Conservation (phyloP, 169 alveolate species). For the Eimeria sp. region DNA sequence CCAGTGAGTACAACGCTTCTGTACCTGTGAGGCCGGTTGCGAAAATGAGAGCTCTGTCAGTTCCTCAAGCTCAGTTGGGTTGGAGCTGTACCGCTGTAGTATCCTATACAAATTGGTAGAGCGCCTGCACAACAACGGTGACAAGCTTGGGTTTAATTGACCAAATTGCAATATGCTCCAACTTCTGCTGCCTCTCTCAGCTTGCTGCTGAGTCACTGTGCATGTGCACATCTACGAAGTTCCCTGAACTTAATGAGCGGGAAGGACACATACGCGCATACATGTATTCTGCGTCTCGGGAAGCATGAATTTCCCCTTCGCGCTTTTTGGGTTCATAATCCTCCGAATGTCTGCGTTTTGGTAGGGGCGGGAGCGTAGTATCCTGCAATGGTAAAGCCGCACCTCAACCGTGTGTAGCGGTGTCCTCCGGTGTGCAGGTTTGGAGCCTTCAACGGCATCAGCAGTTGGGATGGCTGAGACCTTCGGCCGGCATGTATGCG, state of each 20-base stretch:
- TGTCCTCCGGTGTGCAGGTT: background rate
- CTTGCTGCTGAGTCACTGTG: background rate
- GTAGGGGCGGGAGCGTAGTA: constrained; percentile 32
- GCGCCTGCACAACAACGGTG: background rate
- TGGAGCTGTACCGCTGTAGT: constrained; percentile 44
- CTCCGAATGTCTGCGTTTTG: background rate
- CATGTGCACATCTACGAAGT: background rate
- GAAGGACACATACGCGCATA: background rate
- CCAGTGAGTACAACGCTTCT: constrained; percentile 21
- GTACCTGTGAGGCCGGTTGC: background rate
- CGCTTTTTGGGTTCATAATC: constrained; percentile 14
- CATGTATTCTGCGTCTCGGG: constrained; percentile 40
- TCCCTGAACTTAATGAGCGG: too few relatives aligned
- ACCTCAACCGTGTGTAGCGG: background rate
- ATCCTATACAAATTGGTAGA: constrained; percentile 38
- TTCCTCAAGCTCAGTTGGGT: constrained; percentile 65
- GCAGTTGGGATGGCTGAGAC: background rate
- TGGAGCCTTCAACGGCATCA: background rate
- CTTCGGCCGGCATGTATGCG: background rate
- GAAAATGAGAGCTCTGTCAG: constrained; percentile 20
- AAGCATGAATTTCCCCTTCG: background rate
- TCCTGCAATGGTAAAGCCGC: background rate
- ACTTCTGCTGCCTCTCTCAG: too few relatives aligned
- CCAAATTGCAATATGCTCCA: background rate
- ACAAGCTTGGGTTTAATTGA: background rate